Evolutionary conservation across 306 rosid genomes (phyloP).

Genomic region (Acmispon strigosus): DNA sequence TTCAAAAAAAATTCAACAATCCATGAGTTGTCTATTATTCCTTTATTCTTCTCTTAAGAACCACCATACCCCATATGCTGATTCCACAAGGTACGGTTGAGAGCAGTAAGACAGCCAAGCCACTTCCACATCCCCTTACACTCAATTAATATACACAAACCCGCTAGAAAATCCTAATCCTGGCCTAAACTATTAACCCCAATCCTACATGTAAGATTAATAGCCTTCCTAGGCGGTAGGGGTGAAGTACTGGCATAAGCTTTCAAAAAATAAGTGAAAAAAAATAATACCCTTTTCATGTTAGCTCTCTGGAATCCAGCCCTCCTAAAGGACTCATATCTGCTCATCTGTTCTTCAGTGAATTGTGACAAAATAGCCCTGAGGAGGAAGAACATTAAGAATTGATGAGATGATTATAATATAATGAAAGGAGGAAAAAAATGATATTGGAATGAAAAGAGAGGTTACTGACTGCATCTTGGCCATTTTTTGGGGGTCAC

Average conservation of each 20-base stretch:
- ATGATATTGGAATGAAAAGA: neutral
- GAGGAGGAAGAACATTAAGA: neutral
- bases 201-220: neutral
- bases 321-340: constrained; percentile 89
- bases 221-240: neutral
- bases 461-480: constrained; percentile 64
- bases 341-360: constrained; percentile 87
- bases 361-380: constrained; percentile 82
- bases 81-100: too few species aligned
- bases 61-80: neutral
- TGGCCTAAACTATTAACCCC: neutral
- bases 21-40: neutral
- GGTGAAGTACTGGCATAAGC: neutral
- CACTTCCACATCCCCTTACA: too few species aligned
- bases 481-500: constrained; percentile 80
- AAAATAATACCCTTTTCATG: constrained; percentile 70
- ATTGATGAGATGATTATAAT: neutral
- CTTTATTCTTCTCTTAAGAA: neutral
- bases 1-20: too few species aligned
- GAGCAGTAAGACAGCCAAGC: too few species aligned
- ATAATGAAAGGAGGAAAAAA: neutral
- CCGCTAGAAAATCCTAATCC: neutral
- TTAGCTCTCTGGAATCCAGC: constrained; percentile 91
- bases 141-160: neutral
- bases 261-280: neutral